phyloP scores from a whole-genome alignment of 2,329 filamentous ascomycete genomes.

The Cladophialophora bantiana region DNA sequence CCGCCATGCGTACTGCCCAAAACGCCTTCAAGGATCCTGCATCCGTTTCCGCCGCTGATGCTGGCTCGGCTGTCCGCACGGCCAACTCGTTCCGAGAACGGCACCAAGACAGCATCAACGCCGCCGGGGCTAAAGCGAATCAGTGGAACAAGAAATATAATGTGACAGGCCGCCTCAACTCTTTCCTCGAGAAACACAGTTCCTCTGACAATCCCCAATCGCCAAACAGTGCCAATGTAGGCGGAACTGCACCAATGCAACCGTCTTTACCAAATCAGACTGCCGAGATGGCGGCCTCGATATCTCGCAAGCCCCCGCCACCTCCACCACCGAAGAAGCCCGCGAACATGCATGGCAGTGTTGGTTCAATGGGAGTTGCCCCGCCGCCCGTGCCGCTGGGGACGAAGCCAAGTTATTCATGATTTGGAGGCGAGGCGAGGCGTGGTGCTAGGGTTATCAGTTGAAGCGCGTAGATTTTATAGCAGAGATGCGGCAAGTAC shows the following conservation, averaged over 20 bases:
- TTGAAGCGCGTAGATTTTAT: background rate
- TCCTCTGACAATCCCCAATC: slow-evolving; percentile 41
- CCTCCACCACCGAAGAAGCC: slow-evolving; percentile 67
- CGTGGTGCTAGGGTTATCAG: background rate
- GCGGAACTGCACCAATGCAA: background rate
- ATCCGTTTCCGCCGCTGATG: slow-evolving; percentile 66
- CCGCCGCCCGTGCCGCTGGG: slow-evolving; percentile 63
- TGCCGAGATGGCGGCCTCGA: slow-evolving; percentile 42
- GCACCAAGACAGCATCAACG: slow-evolving; percentile 71
- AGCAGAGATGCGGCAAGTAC: background rate
- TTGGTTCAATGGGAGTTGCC: slow-evolving; percentile 42
- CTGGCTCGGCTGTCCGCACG: slow-evolving; percentile 64
- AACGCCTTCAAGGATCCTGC: slow-evolving; percentile 67
- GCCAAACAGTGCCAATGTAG: slow-evolving; percentile 31
- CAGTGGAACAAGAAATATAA: slow-evolving; percentile 69
- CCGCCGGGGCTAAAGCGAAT: slow-evolving; percentile 65
- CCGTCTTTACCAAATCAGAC: slow-evolving; percentile 39
- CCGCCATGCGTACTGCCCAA: slow-evolving; percentile 67
- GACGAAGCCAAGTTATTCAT: slow-evolving; percentile 59
- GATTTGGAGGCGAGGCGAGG: background rate
- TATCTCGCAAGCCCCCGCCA: slow-evolving; percentile 59
- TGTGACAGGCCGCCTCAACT: slow-evolving; percentile 58
- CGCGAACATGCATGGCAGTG: slow-evolving; percentile 50
- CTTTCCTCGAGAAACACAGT: slow-evolving; percentile 52
- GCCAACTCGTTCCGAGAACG: slow-evolving; percentile 71